A percentile compares a stretch with the other conserved stretches of the same genome.
Evolutionary conservation across 176 grass and related monocot genomes (phyloP).

Genomic region (Puccinellia tenuiflora): DNA sequence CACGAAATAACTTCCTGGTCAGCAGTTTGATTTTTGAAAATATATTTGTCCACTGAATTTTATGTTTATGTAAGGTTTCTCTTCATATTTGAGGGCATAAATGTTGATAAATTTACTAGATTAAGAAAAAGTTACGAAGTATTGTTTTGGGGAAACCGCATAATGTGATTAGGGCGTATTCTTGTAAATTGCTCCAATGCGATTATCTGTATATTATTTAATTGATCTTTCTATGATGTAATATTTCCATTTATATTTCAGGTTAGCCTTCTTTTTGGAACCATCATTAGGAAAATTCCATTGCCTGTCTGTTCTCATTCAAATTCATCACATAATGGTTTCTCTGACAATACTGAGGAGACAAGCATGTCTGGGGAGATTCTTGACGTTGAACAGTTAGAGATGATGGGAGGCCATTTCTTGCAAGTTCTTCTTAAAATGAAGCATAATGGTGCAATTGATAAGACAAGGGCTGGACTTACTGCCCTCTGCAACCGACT

Average conservation of each 20-base stretch:
- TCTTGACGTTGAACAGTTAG: constrained; percentile 79
- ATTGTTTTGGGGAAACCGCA: background rate
- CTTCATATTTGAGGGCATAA: background rate
- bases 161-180: no score
- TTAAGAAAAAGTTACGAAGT: background rate
- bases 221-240: background rate
- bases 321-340: constrained; percentile 36
- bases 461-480: constrained; percentile 97
- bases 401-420: constrained; percentile 88
- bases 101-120: background rate
- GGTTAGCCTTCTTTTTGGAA: constrained; percentile 96
- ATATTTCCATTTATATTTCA: constrained; percentile 37
- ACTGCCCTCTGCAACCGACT: constrained; percentile 96
- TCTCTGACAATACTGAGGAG: constrained; percentile 23
- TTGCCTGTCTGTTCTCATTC: constrained; percentile 68
- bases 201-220: background rate
- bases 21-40: constrained; percentile 16
- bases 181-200: background rate
- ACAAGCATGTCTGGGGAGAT: constrained; percentile 32
- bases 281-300: constrained; percentile 90
- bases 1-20: background rate
- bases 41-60: constrained; percentile 8
- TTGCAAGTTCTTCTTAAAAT: constrained; percentile 99
- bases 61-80: background rate
- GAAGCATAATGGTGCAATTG: constrained; percentile 99